Conservation (phyloP, 768 basidiomycete genomes). For the Rhizopogon vinicolor region DNA sequence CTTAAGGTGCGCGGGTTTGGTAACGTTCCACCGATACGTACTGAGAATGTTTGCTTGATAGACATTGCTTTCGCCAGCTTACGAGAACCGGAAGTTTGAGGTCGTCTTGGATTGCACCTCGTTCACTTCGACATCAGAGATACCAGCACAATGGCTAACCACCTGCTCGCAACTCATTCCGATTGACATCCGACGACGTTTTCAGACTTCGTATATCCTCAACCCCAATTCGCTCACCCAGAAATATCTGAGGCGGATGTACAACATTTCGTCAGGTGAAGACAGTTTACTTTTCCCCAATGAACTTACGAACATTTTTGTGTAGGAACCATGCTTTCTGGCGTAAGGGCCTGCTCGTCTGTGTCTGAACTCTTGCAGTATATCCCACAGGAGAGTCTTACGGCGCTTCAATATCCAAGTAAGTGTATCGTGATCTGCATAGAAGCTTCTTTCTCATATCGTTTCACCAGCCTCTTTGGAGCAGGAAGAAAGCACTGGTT, state of each 20-base stretch:
- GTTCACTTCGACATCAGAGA: constrained; percentile 69
- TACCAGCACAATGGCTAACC: constrained; percentile 80
- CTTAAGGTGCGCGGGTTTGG: constrained; percentile 49
- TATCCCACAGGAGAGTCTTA: constrained; percentile 44
- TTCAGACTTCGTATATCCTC: constrained; percentile 58
- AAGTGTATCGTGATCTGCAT: constrained; percentile 14
- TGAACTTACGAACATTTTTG: background rate
- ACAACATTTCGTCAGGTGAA: constrained; percentile 58
- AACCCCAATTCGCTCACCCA: constrained; percentile 70
- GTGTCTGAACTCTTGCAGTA: constrained; percentile 54
- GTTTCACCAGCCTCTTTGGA: constrained; percentile 51
- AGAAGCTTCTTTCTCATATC: constrained; percentile 1
- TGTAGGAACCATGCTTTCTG: constrained; percentile 48
- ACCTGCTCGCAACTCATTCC: constrained; percentile 75
- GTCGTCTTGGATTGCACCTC: constrained; percentile 80
- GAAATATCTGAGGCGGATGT: constrained; percentile 71
- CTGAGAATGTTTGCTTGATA: constrained; percentile 17
- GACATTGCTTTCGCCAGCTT: constrained; percentile 47
- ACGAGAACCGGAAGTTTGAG: constrained; percentile 53
- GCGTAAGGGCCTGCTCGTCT: constrained; percentile 60
- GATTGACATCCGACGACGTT: constrained; percentile 59
- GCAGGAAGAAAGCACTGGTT: constrained; percentile 48
- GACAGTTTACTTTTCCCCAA: constrained; percentile 7
- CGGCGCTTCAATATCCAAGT: constrained; percentile 54
- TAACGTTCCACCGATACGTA: background rate